A percentile compares a stretch with the other conserved stretches of the same genome.
Evolutionary conservation across 176 grass and related monocot species (phyloP).

Genomic region (Chrysopogon serrulatus): DNA sequence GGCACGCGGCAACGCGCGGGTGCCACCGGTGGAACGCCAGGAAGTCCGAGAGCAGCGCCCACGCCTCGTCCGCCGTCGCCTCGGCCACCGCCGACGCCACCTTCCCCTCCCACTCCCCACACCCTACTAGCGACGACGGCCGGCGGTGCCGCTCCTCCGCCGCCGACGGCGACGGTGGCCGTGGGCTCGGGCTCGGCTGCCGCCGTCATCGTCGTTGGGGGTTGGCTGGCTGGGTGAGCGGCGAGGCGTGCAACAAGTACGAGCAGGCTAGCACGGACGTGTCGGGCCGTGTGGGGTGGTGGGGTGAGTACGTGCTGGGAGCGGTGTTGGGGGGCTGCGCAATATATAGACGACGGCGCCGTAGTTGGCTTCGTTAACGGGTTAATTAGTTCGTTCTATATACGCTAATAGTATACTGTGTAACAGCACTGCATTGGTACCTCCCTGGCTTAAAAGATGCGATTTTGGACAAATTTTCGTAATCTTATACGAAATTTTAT

Average conservation of each 20-base stretch:
- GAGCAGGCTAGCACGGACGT: background rate
- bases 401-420: too few relatives aligned
- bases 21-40: conserved; percentile 71
- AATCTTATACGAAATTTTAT: too few relatives aligned
- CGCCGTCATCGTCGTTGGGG: background rate
- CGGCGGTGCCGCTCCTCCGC: background rate
- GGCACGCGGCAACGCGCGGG: conserved; percentile 55
- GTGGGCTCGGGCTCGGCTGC: background rate
- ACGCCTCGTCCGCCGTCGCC: conserved; percentile 52
- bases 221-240: background rate
- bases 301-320: background rate
- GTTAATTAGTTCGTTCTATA: too few relatives aligned
- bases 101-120: conserved; percentile 54
- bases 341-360: background rate
- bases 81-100: conserved; percentile 33
- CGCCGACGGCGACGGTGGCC: too few relatives aligned
- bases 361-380: too few relatives aligned
- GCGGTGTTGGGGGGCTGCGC: background rate
- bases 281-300: background rate
- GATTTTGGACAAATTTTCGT: too few relatives aligned
- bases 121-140: background rate
- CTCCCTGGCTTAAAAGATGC: too few relatives aligned
- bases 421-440: too few relatives aligned
- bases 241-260: background rate
- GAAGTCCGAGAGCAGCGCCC: conserved; percentile 77